Base-by-base conservation (phyloP, 176 grass and related monocot species). In the Oropetium thomaeum region DNA sequence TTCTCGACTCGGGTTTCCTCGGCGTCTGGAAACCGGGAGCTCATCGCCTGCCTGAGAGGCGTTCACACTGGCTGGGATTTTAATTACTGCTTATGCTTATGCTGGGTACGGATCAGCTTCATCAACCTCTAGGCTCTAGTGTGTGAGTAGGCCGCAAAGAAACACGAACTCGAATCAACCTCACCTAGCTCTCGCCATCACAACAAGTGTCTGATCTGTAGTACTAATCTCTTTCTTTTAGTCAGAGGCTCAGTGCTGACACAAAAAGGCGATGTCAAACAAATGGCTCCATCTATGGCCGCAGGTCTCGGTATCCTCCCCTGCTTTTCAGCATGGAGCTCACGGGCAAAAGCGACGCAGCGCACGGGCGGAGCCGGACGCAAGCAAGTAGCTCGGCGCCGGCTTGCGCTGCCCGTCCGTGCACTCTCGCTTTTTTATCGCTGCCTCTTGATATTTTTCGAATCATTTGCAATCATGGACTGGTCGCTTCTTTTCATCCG, bases 341-440 rank as follows among this genome's bases (percentile, higher is more conserved):
- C 84, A 81, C 84, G 84, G 58, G 19, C 57, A 55, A 82, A 81
- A 87, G 84, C 45, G 47, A 57, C 35, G 47, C 16, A 8, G 64
- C 70, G 70, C 84, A 81, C 77, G 84, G 70, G 42, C 9, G 19
- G 6, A 5, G 64, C 12, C n/a, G 13, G 65, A 30, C 78, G 47
- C 71, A 52, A 13, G 20, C 32, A n/a, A n/a, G n/a, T n/a, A n/a
- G n/a, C n/a, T n/a, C n/a, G n/a, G 54, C 45, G 35, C 2, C 70
- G 71, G 28, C 71, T 62, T 57, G 65, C 27, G 8, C 17, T 16
- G 29, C 29, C 12, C 44, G 74, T 26, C 74, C 74, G 74, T 76
- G 74, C 22, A 30, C 60, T 47, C 11, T 41, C 41, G n/a, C n/a
- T n/a, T n/a, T 62, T 87, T 86, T 87, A 38, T 77, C 66, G 22